Percentiles rank a stretch among this genome's conserved stretches.
These are phyloP conservation scores for Alternaria sp. DNA, from an alignment of 2,329 filamentous ascomycete genomes.

Conservation along the genomic window DNA sequence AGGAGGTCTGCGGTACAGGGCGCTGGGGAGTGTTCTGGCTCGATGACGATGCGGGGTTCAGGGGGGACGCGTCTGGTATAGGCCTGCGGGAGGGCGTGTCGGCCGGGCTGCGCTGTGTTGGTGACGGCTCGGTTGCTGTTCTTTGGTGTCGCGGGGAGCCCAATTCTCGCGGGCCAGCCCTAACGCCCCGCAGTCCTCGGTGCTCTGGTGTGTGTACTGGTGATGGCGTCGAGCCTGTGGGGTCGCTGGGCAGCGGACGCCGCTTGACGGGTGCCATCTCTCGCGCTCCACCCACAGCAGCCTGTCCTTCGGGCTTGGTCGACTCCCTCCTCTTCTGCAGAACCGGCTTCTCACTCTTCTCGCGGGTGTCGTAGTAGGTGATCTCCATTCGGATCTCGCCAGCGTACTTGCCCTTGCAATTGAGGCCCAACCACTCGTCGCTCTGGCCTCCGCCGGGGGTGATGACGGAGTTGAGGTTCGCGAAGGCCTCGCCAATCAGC, in stretches of 20 bases:
- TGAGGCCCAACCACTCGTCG: slow-evolving; percentile 88
- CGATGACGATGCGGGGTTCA: slow-evolving; percentile 24
- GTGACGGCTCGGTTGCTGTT: slow-evolving; percentile 23
- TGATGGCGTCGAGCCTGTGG: slow-evolving; percentile 60
- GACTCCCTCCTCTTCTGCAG: slow-evolving; percentile 60
- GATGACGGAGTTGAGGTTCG: slow-evolving; percentile 81
- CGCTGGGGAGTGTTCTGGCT: slow-evolving; percentile 35
- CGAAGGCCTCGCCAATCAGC: slow-evolving; percentile 91
- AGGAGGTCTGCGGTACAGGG: slow-evolving; percentile 29
- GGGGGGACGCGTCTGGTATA: slow-evolving; percentile 34
- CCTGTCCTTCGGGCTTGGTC: slow-evolving; percentile 44
- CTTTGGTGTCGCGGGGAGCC: slow-evolving; percentile 43
- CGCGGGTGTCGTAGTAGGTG: slow-evolving; percentile 91
- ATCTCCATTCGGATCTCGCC: slow-evolving; percentile 94
- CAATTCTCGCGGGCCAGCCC: slow-evolving; percentile 43
- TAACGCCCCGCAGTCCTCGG: slow-evolving; percentile 36
- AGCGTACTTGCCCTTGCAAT: slow-evolving; percentile 91
- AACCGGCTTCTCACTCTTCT: slow-evolving; percentile 75
- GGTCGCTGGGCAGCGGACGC: slow-evolving; percentile 81
- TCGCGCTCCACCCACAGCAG: slow-evolving; percentile 55
- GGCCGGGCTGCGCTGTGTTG: slow-evolving; percentile 25
- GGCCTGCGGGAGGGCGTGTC: slow-evolving; percentile 39
- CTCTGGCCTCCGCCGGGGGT: slow-evolving; percentile 88
- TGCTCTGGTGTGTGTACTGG: slow-evolving; percentile 38
- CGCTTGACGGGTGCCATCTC: slow-evolving; percentile 74